phyloP scores from a whole-genome alignment of 2,329 filamentous ascomycete genomes.

The Xylogone sp. region DNA sequence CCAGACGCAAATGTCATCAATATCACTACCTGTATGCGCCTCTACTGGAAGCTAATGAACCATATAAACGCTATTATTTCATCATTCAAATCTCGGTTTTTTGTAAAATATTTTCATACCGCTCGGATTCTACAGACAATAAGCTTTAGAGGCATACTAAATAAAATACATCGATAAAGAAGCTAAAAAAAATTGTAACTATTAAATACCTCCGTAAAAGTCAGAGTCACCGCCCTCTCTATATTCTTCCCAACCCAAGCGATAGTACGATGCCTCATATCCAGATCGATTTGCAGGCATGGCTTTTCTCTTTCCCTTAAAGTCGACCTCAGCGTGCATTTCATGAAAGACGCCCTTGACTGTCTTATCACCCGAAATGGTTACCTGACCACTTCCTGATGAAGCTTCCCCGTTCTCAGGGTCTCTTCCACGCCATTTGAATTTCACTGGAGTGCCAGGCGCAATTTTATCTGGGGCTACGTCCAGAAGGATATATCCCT shows the following conservation, averaged over 20 bases:
- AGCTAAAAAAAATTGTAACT: too few relatives aligned
- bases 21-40: too few relatives aligned
- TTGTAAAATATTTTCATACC: too few relatives aligned
- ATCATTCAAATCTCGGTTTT: too few relatives aligned
- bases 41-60: too few relatives aligned
- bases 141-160: too few relatives aligned
- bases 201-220: too few relatives aligned
- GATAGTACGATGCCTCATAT: background rate
- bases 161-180: too few relatives aligned
- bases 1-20: too few relatives aligned
- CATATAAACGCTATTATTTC: too few relatives aligned
- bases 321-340: background rate
- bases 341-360: background rate
- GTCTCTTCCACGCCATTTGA: conserved; percentile 1
- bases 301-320: background rate
- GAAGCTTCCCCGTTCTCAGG: background rate
- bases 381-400: background rate
- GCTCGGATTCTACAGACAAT: too few relatives aligned
- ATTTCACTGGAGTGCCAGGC: background rate
- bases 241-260: background rate
- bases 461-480: background rate
- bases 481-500: background rate
- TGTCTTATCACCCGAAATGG: background rate
- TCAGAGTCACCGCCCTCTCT: background rate
- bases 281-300: background rate